Evolutionary conservation across 2,329 filamentous ascomycete genomes (phyloP).

Genomic region (Curvularia hawaiiensis): DNA sequence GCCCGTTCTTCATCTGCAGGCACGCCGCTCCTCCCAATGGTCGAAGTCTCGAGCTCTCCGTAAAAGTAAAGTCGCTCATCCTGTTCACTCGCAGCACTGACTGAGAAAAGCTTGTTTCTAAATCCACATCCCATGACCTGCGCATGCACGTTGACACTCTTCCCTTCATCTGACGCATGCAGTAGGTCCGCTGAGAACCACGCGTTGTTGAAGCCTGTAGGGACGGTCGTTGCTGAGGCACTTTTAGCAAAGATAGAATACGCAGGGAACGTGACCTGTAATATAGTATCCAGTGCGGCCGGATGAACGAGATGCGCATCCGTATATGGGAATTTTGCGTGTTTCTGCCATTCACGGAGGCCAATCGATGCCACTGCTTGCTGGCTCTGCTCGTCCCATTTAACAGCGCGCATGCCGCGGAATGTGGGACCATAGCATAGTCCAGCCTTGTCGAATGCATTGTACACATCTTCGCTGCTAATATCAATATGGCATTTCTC

Average conservation of each 20-base stretch:
- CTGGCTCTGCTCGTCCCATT: conserved; percentile 10
- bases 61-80: conserved; percentile 10
- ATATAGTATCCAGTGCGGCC: conserved; percentile 19
- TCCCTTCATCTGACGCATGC: background rate
- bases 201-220: conserved; percentile 18
- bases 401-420: conserved; percentile 15
- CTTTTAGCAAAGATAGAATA: conserved; percentile 15
- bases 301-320: conserved; percentile 26
- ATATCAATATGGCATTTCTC: conserved; percentile 5
- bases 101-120: conserved; percentile 17
- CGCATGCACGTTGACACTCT: conserved; percentile 12
- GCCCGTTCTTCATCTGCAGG: background rate
- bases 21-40: conserved; percentile 11
- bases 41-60: conserved; percentile 20
- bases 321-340: conserved; percentile 3
- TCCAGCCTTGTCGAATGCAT: conserved; percentile 14
- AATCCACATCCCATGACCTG: conserved; percentile 17
- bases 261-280: conserved; percentile 21
- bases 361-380: conserved; percentile 13
- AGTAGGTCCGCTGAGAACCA: conserved; percentile 16
- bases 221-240: conserved; percentile 15
- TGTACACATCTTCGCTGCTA: conserved; percentile 15
- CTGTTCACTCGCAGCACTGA: conserved; percentile 11
- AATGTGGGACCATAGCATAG: conserved; percentile 24
- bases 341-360: conserved; percentile 16